A percentile compares a stretch with the other conserved stretches of the same genome.
Evolutionary conservation across 441 rosid species (phyloP).

Genomic region (Pelargonium fulgidum): DNA sequence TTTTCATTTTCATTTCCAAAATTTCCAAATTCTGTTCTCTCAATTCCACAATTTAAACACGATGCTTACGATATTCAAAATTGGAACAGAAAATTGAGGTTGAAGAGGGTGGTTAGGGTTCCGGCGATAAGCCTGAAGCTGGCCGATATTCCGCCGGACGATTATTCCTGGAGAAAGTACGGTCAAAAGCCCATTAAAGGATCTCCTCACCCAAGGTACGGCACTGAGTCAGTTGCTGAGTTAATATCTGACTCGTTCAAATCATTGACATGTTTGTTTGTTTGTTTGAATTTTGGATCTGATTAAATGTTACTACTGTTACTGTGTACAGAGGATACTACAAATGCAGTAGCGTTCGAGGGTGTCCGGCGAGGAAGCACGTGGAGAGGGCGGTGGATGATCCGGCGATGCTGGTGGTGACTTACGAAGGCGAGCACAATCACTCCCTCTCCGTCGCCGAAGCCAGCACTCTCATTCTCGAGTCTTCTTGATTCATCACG

Average conservation of each 20-base stretch:
- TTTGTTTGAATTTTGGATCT: too few relatives aligned
- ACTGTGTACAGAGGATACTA: constrained; percentile 58
- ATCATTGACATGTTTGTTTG: too few relatives aligned
- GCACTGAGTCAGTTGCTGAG: too few relatives aligned
- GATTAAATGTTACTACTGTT: too few relatives aligned
- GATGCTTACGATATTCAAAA: background rate
- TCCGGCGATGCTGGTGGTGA: constrained; percentile 64
- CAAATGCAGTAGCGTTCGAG: constrained; percentile 93
- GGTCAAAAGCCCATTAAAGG: constrained; percentile 79
- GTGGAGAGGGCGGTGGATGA: constrained; percentile 83
- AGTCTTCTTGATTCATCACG: too few relatives aligned
- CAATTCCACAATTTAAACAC: too few relatives aligned
- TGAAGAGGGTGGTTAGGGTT: constrained; percentile 51
- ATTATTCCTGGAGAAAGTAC: constrained; percentile 67
- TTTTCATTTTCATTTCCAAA: background rate
- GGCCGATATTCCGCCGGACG: constrained; percentile 70
- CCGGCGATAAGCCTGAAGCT: constrained; percentile 64
- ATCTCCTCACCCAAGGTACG: constrained; percentile 68
- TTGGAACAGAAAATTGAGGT: constrained; percentile 40
- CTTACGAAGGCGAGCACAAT: constrained; percentile 88
- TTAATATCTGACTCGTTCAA: too few relatives aligned
- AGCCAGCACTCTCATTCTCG: too few relatives aligned
- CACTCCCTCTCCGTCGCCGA: constrained; percentile 51
- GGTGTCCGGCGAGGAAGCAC: constrained; percentile 23
- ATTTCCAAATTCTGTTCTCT: too few relatives aligned